Evolutionary conservation across 352 stramenopile species (phyloP), one percentile per base, ranked within the genome.

Genomic region (Phytophthora citrophthora): DNA sequence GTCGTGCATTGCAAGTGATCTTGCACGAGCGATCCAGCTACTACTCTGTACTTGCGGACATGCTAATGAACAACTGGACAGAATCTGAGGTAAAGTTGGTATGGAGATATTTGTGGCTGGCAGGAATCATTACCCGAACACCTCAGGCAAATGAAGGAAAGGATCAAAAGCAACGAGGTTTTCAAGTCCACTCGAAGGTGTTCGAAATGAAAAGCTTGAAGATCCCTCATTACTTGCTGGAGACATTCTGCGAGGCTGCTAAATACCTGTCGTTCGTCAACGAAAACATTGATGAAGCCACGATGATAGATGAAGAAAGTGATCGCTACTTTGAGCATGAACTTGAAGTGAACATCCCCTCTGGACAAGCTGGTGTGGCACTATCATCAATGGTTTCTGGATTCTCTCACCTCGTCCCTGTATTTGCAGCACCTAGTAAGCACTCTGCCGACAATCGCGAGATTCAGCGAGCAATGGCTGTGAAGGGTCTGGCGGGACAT

Each of bases 21-120:
- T 79, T 95, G 24, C 85, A 95, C 32, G 83, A 91, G 5, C 75
- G 76, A 27, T 67, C 79, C 7, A 88, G 72, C 47, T 95, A 95
- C 57, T 85, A 91, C 58, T 79, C 88, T 0, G 64, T 82, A 2
- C 63, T 95, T 10, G 88, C 83, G 0, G 83, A 94, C 58, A 84
- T 83, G 70, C 70, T 95, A 5, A 87, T 94, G 44, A 86, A 68
- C 41, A 76, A 67, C 34, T 95, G 86, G 84, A 82, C 56, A 6
- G 86, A 93, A 57, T 69, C 58, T 18, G 88, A 95, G 48, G 81
- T 93, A 26, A 91, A 94, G 53, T 73, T 94, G 23, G 83, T 95
- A 36, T 95, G 88, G 88, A 68, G 88, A 10, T 95, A 93, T 56
- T 61, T 95, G 36, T 95, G 85, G 83, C 48, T 95, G 16, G 68